Conservation (phyloP, 1,139 yeast genomes). For the Hemisphaericaspora lyxosophila region DNA sequence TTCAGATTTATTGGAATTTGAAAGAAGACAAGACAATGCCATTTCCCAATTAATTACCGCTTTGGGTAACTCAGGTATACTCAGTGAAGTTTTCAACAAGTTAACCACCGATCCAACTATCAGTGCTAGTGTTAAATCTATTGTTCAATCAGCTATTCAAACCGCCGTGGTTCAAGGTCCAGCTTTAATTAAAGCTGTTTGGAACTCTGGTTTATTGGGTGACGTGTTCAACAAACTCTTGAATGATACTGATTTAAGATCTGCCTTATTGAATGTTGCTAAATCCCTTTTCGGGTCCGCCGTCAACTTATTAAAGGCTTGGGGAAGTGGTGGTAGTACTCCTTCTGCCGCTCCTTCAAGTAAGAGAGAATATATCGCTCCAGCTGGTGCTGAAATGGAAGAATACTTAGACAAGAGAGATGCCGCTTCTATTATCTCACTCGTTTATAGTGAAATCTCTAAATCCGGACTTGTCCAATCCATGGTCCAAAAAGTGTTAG, state of each 20-base stretch:
- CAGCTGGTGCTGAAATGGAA: constrained; percentile 16
- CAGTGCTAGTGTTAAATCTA: constrained; percentile 24
- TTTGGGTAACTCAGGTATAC: constrained; percentile 40
- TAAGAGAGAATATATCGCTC: constrained; percentile 16
- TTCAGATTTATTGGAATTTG: constrained; percentile 28
- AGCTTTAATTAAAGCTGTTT: constrained; percentile 42
- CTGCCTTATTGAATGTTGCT: constrained; percentile 35
- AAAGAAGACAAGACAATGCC: constrained; percentile 41
- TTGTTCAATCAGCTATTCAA: constrained; percentile 34
- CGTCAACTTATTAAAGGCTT: constrained; percentile 28
- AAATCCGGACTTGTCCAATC: constrained; percentile 37
- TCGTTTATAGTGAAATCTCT: constrained; percentile 30
- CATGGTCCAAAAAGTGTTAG: constrained; percentile 35
- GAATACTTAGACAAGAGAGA: constrained; percentile 42
- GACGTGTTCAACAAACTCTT: constrained; percentile 33
- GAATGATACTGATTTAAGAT: constrained; percentile 36
- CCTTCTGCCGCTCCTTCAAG: constrained; percentile 17
- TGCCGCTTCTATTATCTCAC: constrained; percentile 26
- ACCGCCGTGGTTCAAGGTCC: constrained; percentile 45
- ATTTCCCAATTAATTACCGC: constrained; percentile 40
- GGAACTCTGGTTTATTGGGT: constrained; percentile 44
- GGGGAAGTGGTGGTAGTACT: constrained; percentile 18
- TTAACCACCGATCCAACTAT: constrained; percentile 35
- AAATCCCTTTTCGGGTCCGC: constrained; percentile 36
- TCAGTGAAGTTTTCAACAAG: constrained; percentile 37